Evolutionary conservation across 345 rosid genomes (phyloP).

Genomic region (Garcia nutans): DNA sequence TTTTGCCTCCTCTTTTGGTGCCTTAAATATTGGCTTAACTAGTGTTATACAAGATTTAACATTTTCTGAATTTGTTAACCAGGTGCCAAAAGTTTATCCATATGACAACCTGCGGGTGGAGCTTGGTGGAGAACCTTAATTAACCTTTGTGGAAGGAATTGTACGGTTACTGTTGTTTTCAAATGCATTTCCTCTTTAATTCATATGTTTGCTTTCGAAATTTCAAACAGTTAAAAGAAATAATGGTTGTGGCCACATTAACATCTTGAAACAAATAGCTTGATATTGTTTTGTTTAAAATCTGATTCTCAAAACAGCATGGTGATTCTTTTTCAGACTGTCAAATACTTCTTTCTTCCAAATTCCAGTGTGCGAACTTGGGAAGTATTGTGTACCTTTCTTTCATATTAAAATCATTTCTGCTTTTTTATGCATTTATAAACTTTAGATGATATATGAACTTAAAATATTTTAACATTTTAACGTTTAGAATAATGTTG

Average conservation of each 20-base stretch:
- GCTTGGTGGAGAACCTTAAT: slow-evolving; percentile 85
- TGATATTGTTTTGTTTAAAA: background rate
- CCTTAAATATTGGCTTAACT: background rate
- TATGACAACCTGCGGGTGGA: slow-evolving; percentile 92
- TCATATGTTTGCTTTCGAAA: slow-evolving; percentile 10
- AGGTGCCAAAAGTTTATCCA: slow-evolving; percentile 91
- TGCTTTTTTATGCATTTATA: too few species aligned
- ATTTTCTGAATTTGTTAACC: slow-evolving; percentile 20
- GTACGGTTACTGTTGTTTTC: slow-evolving; percentile 7
- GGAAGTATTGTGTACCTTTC: too few species aligned
- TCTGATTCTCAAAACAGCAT: background rate
- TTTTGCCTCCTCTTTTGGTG: background rate
- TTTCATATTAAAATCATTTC: too few species aligned
- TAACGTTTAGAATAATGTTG: too few species aligned
- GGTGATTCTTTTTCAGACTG: background rate
- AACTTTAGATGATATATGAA: too few species aligned
- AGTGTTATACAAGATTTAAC: background rate
- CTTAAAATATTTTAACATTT: too few species aligned
- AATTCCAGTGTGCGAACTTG: background rate
- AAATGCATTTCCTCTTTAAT: slow-evolving; percentile 8
- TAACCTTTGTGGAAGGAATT: slow-evolving; percentile 4
- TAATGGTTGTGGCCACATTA: slow-evolving; percentile 26
- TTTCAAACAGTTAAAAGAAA: slow-evolving; percentile 15
- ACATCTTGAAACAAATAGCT: slow-evolving; percentile 20
- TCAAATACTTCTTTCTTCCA: background rate